phyloP scores from a whole-genome alignment of 148 eudicot genomes.

The Vaccinium corymbosum region DNA sequence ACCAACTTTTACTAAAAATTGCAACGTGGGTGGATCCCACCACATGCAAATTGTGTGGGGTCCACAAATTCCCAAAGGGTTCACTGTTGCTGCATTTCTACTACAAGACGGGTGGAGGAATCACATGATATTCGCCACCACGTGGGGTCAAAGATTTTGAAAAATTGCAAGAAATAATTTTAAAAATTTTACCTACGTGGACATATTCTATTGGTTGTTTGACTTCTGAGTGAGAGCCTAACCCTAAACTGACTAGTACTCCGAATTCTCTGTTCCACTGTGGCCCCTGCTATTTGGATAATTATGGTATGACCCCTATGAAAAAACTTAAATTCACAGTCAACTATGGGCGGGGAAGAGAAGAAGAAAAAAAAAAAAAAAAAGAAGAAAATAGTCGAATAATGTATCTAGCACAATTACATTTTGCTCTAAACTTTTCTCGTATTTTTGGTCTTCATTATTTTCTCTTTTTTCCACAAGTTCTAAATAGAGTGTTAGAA shows the following conservation, averaged over 20 bases:
- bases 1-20: neutral
- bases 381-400: no score
- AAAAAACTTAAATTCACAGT: neutral
- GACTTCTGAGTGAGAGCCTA: slow-evolving; percentile 11
- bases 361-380: no score
- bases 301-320: neutral
- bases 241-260: neutral
- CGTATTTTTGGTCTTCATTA: neutral
- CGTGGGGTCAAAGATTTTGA: slow-evolving; percentile 21
- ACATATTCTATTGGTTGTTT: neutral
- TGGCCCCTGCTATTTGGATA: neutral
- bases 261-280: no score
- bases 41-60: slow-evolving; percentile 7
- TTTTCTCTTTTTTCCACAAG: no score
- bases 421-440: neutral
- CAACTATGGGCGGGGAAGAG: neutral
- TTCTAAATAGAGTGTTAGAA: no score
- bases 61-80: neutral
- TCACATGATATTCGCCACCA: slow-evolving; percentile 23
- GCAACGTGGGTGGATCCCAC: slow-evolving; percentile 12
- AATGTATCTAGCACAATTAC: neutral
- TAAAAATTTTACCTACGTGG: neutral
- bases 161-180: neutral
- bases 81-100: neutral
- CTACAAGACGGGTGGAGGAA: neutral